Conservation (phyloP, 2,329 filamentous ascomycete species). For the Cladosporium cucumerinum region DNA sequence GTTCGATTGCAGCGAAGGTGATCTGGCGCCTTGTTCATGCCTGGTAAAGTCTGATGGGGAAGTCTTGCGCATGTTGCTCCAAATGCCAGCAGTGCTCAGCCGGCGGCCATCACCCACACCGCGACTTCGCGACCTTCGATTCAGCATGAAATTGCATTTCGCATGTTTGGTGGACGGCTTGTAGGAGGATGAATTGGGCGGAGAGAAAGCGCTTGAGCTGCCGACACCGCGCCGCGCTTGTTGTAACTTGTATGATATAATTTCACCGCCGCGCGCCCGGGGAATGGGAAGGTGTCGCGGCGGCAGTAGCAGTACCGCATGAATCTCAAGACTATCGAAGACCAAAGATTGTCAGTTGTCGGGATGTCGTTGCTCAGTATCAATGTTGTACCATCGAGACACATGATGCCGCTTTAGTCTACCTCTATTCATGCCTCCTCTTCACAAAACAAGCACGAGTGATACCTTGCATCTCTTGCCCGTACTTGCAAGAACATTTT, state of each 20-base stretch:
- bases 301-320: background rate
- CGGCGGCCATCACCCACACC: background rate
- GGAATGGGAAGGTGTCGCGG: background rate
- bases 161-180: background rate
- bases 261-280: background rate
- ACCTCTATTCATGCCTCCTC: background rate
- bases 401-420: background rate
- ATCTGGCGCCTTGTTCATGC: background rate
- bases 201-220: background rate
- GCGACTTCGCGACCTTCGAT: background rate
- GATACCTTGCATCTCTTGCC: background rate
- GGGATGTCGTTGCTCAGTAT: background rate
- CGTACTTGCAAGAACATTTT: background rate
- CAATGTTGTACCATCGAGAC: background rate
- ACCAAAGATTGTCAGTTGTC: background rate
- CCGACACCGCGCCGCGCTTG: background rate
- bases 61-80: background rate
- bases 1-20: background rate
- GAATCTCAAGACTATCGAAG: background rate
- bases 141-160: background rate
- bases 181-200: background rate
- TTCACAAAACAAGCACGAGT: background rate
- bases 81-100: background rate
- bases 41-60: background rate
- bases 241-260: constrained; percentile 9